Base-by-base conservation (phyloP, 768 basidiomycete genomes). In the Paxillus rubicundulus region DNA sequence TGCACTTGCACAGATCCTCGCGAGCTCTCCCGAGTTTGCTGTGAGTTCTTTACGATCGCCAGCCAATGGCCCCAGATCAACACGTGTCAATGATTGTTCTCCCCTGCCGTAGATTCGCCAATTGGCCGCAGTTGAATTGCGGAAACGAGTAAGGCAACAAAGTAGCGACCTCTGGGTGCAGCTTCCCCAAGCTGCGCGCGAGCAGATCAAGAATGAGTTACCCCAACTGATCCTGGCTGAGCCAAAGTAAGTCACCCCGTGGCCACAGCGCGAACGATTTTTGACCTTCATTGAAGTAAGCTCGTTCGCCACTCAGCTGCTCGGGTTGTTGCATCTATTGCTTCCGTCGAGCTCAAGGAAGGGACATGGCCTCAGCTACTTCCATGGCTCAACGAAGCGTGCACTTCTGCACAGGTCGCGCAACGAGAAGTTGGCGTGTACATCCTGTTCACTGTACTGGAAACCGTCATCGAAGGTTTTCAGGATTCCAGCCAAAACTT, bases 61-160 rank as follows among this genome's bases (percentile, higher is more conserved):
- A 20, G 30, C 18, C 44, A 44, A 24, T 53, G 52, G 44, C 54
- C 51, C 45, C 9, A 39, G 40, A 50, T 60, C 47, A 36, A 53
- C 36, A 21, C 30, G 17, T 40, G 40, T 43, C 17, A 8, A 10
- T 27, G n/a, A 28, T 36, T 47, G 51, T 50, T 33, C 24, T 20
- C 9, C 43, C 38, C 12, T 45, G 1, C 12, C 21, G 47, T 65
- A 99, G 95, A 85, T 98, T 57, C 90, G 94, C 55, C 97, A 99
- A 83, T 81, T 99, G 18, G 92, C 95, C 44, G 94, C 95, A 8
- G 94, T 98, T 50, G 97, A 99, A 73, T 79, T 98, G 68, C 82
- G 96, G 61, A 99, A 99, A 78, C 89, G 96, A 52, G 82, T 98
- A 54, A 69, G 79, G 24, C 81, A 84, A 66, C 86, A 86, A 62